phyloP scores from a whole-genome alignment of 78 protist genomes.

The Planoprotostelium fungivorum region DNA sequence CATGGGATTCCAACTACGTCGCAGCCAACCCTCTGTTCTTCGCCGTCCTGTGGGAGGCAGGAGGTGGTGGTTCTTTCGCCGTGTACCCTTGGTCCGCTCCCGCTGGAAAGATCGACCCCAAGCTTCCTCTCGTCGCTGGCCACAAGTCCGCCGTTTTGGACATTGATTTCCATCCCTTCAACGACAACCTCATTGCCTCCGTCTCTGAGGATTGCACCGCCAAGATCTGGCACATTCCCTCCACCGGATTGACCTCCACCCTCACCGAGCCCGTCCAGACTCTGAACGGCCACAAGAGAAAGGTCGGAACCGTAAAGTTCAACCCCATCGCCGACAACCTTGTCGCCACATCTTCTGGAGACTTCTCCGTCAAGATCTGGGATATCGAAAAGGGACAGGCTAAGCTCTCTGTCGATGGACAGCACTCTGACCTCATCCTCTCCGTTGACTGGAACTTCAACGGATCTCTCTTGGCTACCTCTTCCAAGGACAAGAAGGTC shows the following conservation, averaged over 20 bases:
- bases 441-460: slow-evolving; percentile 82
- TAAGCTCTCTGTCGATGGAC: slow-evolving; percentile 17
- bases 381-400: slow-evolving; percentile 80
- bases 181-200: slow-evolving; percentile 88
- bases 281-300: slow-evolving; percentile 87
- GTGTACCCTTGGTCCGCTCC: slow-evolving; percentile 44
- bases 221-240: slow-evolving; percentile 91
- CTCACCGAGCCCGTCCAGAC: slow-evolving; percentile 56
- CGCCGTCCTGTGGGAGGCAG: slow-evolving; percentile 83
- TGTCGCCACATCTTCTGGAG: slow-evolving; percentile 78
- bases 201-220: slow-evolving; percentile 91
- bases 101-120: slow-evolving; percentile 29
- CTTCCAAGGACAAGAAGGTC: slow-evolving; percentile 92
- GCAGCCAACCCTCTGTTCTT: slow-evolving; percentile 81
- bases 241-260: slow-evolving; percentile 66
- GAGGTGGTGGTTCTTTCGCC: slow-evolving; percentile 91
- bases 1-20: slow-evolving; percentile 81
- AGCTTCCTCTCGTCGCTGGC: slow-evolving; percentile 76
- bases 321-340: slow-evolving; percentile 92
- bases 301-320: slow-evolving; percentile 76
- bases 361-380: slow-evolving; percentile 84
- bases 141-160: slow-evolving; percentile 89
- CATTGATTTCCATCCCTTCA: slow-evolving; percentile 92
- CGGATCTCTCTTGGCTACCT: slow-evolving; percentile 77
- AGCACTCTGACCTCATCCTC: slow-evolving; percentile 71